Conservation (phyloP, 169 alveolate genomes). For the Cardiosporidium cionae region DNA sequence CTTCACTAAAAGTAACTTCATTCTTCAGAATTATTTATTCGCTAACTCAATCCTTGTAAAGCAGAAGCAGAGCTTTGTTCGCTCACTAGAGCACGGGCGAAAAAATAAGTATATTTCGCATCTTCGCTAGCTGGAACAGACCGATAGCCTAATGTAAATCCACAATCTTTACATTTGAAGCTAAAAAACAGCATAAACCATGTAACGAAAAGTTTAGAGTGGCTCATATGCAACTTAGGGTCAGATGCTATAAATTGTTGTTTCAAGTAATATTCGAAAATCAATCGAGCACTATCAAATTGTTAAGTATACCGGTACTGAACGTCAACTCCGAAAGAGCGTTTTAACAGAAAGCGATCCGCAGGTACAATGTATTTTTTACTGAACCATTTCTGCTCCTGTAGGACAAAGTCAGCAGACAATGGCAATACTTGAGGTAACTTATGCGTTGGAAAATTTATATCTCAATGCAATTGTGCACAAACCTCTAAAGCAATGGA, state of each 20-base stretch:
- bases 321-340: constrained; percentile 8
- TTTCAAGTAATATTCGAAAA: not conserved
- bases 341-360: not conserved
- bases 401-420: not conserved
- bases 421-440: not conserved
- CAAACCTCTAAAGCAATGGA: constrained; percentile 11
- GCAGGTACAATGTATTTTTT: constrained; percentile 7
- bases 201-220: not conserved
- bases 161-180: constrained; percentile 7
- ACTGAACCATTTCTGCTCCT: not conserved
- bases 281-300: not conserved
- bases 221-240: not conserved
- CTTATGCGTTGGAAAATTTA: too few relatives aligned
- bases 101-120: not conserved
- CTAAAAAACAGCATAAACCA: not conserved
- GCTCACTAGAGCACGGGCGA: not conserved
- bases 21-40: too few relatives aligned
- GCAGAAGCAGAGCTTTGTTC: constrained; percentile 20
- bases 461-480: too few relatives aligned
- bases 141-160: constrained; percentile 8
- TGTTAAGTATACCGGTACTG: constrained; percentile 9
- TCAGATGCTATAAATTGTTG: not conserved
- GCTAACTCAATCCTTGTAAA: not conserved
- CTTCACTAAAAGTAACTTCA: too few relatives aligned
- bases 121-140: constrained; percentile 5